phyloP scores from a whole-genome alignment of 371 early-diverging fungal species.

The Catenaria anguillulae region DNA sequence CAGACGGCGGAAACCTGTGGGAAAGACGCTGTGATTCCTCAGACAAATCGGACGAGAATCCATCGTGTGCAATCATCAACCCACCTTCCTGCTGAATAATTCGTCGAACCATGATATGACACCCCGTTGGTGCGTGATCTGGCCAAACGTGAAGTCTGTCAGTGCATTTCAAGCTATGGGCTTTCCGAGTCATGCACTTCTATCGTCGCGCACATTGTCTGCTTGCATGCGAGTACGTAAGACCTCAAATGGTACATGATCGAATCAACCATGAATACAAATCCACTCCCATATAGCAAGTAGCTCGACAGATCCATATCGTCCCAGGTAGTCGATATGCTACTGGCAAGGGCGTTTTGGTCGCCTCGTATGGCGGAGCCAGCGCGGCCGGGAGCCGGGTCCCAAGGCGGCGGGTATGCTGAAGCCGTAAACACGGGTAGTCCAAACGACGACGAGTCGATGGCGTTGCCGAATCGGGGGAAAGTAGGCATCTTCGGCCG shows the following conservation, averaged over 20 bases:
- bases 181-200: no score
- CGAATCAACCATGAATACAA: conserved; percentile 1
- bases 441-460: no score
- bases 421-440: background rate
- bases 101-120: background rate
- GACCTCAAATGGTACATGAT: conserved; percentile 4
- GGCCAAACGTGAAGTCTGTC: background rate
- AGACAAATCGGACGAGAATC: no score
- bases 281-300: background rate
- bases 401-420: no score
- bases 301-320: background rate
- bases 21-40: no score
- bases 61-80: no score
- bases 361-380: no score
- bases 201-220: background rate
- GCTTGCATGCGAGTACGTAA: conserved; percentile 3
- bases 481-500: background rate
- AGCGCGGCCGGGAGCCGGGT: no score
- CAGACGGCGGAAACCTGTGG: background rate
- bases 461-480: no score
- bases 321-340: background rate
- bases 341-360: background rate
- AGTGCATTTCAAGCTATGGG: background rate
- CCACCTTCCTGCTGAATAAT: conserved; percentile 1
- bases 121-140: background rate